These are phyloP conservation scores for Diaporthe sp. DNA, from an alignment of 2,329 filamentous ascomycete species.

Conservation along the genomic window DNA sequence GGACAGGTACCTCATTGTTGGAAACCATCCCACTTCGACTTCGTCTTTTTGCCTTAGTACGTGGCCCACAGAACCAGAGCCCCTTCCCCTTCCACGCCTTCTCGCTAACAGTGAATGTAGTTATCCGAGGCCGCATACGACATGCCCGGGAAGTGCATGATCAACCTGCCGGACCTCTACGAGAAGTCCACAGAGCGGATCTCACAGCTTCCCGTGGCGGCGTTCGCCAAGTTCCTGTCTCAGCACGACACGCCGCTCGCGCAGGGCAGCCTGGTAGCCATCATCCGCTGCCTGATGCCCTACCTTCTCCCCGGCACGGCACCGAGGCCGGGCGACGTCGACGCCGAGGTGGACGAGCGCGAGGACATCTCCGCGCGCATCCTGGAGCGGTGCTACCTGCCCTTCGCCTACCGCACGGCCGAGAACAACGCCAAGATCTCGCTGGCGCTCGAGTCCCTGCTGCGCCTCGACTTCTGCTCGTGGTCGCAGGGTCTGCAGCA, in stretches of 20 bases:
- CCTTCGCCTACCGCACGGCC: conserved; percentile 73
- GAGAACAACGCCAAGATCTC: conserved; percentile 82
- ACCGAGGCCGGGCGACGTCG: conserved; percentile 58
- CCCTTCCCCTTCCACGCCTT: not conserved
- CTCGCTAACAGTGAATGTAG: conserved; percentile 46
- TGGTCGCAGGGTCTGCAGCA: conserved; percentile 55
- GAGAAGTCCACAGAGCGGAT: conserved; percentile 70
- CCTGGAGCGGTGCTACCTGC: conserved; percentile 73
- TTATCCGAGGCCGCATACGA: conserved; percentile 63
- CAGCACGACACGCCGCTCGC: conserved; percentile 54
- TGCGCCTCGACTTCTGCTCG: conserved; percentile 66
- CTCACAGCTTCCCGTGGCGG: conserved; percentile 68
- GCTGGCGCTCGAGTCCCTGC: conserved; percentile 75
- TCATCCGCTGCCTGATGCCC: conserved; percentile 61
- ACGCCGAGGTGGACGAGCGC: conserved; percentile 52
- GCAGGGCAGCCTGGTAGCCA: conserved; percentile 57
- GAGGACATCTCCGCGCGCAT: conserved; percentile 61
- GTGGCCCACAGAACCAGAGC: conserved; percentile 40
- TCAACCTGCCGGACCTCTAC: conserved; percentile 68
- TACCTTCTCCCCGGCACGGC: conserved; percentile 59
- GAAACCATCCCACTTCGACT: conserved; percentile 74
- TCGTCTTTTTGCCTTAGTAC: conserved; percentile 71
- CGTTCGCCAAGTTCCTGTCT: conserved; percentile 70
- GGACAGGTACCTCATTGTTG: conserved; percentile 54
- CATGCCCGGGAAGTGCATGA: conserved; percentile 55